These are phyloP conservation scores for Hyaloscypha finlandica DNA, from an alignment of 495 filamentous ascomycete species.

Conservation along the genomic window DNA sequence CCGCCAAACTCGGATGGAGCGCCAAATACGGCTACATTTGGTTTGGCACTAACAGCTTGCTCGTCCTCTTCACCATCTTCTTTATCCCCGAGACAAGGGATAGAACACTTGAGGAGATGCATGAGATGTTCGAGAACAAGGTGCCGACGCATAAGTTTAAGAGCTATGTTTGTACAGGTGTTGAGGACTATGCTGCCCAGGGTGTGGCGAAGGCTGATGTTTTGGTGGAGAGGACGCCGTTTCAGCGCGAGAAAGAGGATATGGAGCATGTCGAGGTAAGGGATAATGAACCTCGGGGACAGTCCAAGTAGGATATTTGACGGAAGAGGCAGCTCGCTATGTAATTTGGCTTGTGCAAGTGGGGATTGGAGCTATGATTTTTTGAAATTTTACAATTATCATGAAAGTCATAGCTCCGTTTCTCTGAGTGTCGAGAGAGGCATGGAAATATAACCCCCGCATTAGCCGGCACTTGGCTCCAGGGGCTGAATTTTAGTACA, in stretches of 20 bases:
- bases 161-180: slow-evolving; percentile 35
- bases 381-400: no score
- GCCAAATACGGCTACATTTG: slow-evolving; percentile 47
- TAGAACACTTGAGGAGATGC: slow-evolving; percentile 53
- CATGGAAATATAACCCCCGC: no score
- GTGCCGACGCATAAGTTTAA: slow-evolving; percentile 45
- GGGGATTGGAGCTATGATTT: no score
- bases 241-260: background rate
- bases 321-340: no score
- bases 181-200: slow-evolving; percentile 11
- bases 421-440: no score
- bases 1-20: slow-evolving; percentile 34
- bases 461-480: no score
- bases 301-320: no score
- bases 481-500: no score
- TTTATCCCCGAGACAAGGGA: slow-evolving; percentile 54
- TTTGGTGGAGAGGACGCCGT: slow-evolving; percentile 3
- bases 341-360: no score
- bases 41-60: slow-evolving; percentile 43
- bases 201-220: slow-evolving; percentile 15
- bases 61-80: slow-evolving; percentile 52
- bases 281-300: background rate
- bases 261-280: background rate
- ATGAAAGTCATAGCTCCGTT: no score
- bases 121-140: slow-evolving; percentile 55